Conservation (phyloP, 2,329 filamentous ascomycete genomes). For the Verticillium dahliae region DNA sequence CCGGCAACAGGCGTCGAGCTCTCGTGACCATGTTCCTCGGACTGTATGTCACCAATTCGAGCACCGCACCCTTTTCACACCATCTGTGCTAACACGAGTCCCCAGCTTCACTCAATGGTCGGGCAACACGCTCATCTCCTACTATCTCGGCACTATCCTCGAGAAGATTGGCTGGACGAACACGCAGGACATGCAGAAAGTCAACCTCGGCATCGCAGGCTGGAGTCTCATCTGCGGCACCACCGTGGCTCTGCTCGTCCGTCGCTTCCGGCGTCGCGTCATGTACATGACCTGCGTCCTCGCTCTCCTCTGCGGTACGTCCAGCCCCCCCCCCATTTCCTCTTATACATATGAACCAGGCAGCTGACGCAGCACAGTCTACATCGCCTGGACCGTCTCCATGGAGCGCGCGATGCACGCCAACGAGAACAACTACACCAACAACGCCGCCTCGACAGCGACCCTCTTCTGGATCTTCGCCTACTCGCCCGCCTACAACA, state of each 20-base stretch:
- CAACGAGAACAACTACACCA: slow-evolving; percentile 17
- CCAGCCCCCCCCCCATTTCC: too few species aligned
- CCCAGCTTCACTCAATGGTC: slow-evolving; percentile 44
- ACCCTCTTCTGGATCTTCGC: slow-evolving; percentile 50
- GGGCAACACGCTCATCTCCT: slow-evolving; percentile 42
- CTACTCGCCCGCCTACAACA: slow-evolving; percentile 50
- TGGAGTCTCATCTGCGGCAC: slow-evolving; percentile 40
- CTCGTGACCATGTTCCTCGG: slow-evolving; percentile 42
- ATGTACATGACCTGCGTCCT: slow-evolving; percentile 43
- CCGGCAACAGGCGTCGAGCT: slow-evolving; percentile 42
- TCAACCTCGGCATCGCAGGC: slow-evolving; percentile 40
- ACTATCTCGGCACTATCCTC: slow-evolving; percentile 41
- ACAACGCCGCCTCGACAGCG: slow-evolving; percentile 26
- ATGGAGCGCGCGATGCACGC: slow-evolving; percentile 29
- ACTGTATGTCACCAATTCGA: slow-evolving; percentile 15
- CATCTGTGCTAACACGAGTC: background rate
- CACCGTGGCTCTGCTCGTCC: slow-evolving; percentile 33
- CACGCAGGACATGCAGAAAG: slow-evolving; percentile 29
- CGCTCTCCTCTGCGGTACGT: slow-evolving; percentile 10
- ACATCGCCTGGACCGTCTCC: slow-evolving; percentile 46
- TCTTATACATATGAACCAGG: too few species aligned
- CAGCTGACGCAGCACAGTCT: slow-evolving; percentile 30
- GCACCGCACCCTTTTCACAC: too few species aligned
- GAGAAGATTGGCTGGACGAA: slow-evolving; percentile 37
- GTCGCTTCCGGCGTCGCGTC: slow-evolving; percentile 33